phyloP scores from a whole-genome alignment of 352 stramenopile genomes.

The Phytopythium ostracodes region DNA sequence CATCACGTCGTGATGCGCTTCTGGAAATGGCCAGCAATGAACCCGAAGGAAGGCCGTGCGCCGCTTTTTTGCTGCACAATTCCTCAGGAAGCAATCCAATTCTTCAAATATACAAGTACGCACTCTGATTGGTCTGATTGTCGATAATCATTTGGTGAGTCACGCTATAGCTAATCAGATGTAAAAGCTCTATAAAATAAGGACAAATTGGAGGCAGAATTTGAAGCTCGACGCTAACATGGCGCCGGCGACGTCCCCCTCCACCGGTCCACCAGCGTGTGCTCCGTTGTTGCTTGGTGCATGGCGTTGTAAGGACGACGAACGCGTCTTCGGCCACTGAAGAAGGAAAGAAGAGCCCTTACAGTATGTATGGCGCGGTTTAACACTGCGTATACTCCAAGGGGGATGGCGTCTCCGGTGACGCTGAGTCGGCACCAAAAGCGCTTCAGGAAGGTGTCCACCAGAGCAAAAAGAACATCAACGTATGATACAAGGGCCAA shows the following conservation, averaged over 20 bases:
- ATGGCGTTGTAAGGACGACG: background rate
- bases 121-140: background rate
- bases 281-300: background rate
- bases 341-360: background rate
- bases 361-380: background rate
- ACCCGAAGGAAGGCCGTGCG: background rate
- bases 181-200: background rate
- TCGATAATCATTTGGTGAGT: background rate
- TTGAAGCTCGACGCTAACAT: background rate
- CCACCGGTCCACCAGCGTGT: background rate
- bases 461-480: background rate
- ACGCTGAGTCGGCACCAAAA: background rate
- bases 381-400: background rate
- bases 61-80: background rate
- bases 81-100: background rate
- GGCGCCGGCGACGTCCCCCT: background rate
- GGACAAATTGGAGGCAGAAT: background rate
- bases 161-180: background rate
- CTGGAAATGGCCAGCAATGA: background rate
- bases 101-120: background rate
- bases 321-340: background rate
- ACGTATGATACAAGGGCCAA: background rate
- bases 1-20: constrained; percentile 1
- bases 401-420: background rate
- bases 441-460: background rate